These are phyloP conservation scores for Fomitopsis pinicola DNA, from an alignment of 1,284 basidiomycete species.

Conservation along the genomic window DNA sequence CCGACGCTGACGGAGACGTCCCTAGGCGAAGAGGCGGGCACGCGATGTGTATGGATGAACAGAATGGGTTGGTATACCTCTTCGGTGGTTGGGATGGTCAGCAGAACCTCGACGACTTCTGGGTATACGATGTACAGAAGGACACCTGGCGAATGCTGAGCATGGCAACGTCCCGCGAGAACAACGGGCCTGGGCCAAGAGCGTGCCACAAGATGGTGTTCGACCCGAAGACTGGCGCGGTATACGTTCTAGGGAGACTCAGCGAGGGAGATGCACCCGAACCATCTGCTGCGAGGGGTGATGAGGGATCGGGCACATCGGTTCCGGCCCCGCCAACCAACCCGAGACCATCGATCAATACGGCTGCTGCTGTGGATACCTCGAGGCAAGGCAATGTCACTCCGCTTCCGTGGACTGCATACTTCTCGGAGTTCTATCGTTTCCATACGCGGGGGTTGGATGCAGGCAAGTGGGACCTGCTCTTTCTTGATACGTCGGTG, in stretches of 20 bases:
- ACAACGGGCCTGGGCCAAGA: constrained; percentile 65
- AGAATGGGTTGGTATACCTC: constrained; percentile 63
- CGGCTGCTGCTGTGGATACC: background rate
- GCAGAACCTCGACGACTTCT: constrained; percentile 75
- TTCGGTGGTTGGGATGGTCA: constrained; percentile 81
- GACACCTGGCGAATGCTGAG: constrained; percentile 65
- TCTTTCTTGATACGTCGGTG: constrained; percentile 62
- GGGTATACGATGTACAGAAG: constrained; percentile 65
- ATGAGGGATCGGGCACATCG: background rate
- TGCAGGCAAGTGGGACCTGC: constrained; percentile 61
- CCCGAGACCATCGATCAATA: background rate
- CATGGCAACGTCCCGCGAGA: constrained; percentile 48
- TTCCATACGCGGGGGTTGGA: constrained; percentile 61
- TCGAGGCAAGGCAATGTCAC: background rate
- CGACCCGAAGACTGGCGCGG: constrained; percentile 62
- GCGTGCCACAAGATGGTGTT: constrained; percentile 85
- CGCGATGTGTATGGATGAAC: constrained; percentile 76
- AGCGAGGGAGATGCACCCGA: constrained; percentile 46
- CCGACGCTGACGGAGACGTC: constrained; percentile 57
- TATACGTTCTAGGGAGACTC: constrained; percentile 69
- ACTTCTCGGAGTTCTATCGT: constrained; percentile 64
- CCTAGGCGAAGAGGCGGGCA: constrained; percentile 73
- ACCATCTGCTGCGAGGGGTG: constrained; percentile 2
- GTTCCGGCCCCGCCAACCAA: constrained; percentile 1
- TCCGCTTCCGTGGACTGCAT: constrained; percentile 17